Evolutionary conservation across 352 stramenopile genomes (phyloP).

Genomic region (Plasmopara halstedii): DNA sequence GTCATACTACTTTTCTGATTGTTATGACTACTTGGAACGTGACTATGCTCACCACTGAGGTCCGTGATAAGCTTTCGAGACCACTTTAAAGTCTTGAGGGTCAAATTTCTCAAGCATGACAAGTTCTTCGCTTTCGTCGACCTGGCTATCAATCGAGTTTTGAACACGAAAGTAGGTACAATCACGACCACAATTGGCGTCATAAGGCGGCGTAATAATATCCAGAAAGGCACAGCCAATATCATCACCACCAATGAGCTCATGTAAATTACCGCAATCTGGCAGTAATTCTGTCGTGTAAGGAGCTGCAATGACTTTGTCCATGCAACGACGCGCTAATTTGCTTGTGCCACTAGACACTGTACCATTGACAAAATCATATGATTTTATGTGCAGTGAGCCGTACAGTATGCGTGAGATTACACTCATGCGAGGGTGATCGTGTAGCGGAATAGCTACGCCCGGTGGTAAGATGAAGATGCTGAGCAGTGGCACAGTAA

Average conservation of each 20-base stretch:
- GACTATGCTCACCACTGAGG: conserved; percentile 30
- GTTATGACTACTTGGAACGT: conserved; percentile 2
- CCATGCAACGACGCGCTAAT: conserved; percentile 34
- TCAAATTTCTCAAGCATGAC: conserved; percentile 42
- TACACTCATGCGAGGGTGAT: conserved; percentile 81
- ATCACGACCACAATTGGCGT: conserved; percentile 49
- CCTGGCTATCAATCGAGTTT: conserved; percentile 8
- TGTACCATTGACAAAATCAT: conserved; percentile 33
- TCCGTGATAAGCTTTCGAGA: conserved; percentile 38
- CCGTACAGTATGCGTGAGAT: conserved; percentile 79
- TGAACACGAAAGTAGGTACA: conserved; percentile 69
- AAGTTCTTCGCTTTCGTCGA: conserved; percentile 12
- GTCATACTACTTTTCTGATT: not conserved
- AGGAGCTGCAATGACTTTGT: conserved; percentile 40
- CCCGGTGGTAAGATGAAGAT: conserved; percentile 80
- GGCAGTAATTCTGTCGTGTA: conserved; percentile 66
- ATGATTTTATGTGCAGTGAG: conserved; percentile 52
- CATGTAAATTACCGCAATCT: conserved; percentile 64
- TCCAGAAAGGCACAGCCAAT: conserved; percentile 79
- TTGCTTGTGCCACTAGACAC: conserved; percentile 5
- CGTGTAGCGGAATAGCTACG: conserved; percentile 64
- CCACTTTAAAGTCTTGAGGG: conserved; percentile 47
- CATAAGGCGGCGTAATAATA: conserved; percentile 81
- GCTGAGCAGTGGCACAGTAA: conserved; percentile 13
- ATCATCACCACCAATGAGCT: conserved; percentile 62